A percentile compares a stretch with the other conserved stretches of the same genome.
Evolutionary conservation across 495 filamentous ascomycete species (phyloP).

Genomic region (Cercophora newfieldiana): DNA sequence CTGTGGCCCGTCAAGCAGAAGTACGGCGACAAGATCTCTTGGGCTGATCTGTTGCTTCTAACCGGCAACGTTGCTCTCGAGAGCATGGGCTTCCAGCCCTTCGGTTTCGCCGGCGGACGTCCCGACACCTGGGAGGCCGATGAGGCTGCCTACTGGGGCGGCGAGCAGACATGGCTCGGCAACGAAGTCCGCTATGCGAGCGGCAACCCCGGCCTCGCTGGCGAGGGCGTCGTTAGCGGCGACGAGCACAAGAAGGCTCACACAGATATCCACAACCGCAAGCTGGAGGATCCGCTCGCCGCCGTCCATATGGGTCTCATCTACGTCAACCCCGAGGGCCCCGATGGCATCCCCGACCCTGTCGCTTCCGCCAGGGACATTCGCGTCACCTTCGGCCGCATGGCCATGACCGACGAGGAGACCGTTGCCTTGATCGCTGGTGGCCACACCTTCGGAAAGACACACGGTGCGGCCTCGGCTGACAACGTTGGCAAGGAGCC

Average conservation of each 20-base stretch:
- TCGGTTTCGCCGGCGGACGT: conserved; percentile 70
- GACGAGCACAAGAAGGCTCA: conserved; percentile 49
- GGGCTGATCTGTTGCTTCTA: conserved; percentile 68
- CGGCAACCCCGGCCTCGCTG: conserved; percentile 46
- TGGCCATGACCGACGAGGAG: conserved; percentile 80
- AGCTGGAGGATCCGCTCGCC: conserved; percentile 63
- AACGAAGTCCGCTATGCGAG: conserved; percentile 64
- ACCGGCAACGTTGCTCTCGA: conserved; percentile 74
- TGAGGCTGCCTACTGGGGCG: conserved; percentile 72
- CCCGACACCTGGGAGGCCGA: conserved; percentile 70
- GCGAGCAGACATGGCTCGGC: conserved; percentile 68
- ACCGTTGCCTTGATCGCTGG: conserved; percentile 74
- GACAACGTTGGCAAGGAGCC: conserved; percentile 63
- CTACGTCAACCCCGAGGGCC: conserved; percentile 76
- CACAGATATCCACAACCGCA: conserved; percentile 57
- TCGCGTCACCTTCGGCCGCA: conserved; percentile 67
- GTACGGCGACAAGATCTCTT: conserved; percentile 78
- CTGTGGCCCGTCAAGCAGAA: conserved; percentile 81
- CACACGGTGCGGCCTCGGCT: conserved; percentile 63
- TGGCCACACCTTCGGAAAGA: conserved; percentile 74
- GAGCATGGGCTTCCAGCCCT: conserved; percentile 71
- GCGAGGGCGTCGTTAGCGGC: conserved; percentile 46
- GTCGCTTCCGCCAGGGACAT: conserved; percentile 67
- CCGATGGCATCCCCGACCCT: conserved; percentile 67
- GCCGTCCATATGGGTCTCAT: conserved; percentile 73